phyloP scores from a whole-genome alignment of 371 early-diverging fungal genomes.

The Rhizopus arrhizus region DNA sequence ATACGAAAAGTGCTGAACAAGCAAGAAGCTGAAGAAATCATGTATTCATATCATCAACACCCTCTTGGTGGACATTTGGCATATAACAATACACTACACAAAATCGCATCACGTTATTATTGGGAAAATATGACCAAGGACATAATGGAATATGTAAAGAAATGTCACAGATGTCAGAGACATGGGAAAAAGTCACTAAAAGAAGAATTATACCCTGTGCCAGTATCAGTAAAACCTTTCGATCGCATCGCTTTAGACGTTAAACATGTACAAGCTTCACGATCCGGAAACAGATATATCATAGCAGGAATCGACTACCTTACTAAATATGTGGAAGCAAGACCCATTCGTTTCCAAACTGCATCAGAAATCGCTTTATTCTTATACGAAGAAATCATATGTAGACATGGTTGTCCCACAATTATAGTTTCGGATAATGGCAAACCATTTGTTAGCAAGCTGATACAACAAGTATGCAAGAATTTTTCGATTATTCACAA shows the following conservation, averaged over 20 bases:
- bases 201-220: not conserved
- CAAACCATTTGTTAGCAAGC: constrained; percentile 1
- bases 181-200: not conserved
- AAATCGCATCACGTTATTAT: not conserved
- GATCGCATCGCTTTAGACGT: not conserved
- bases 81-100: not conserved
- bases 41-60: not conserved
- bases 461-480: no score
- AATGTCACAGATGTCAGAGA: not conserved
- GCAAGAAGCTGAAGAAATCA: not conserved
- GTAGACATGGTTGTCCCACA: constrained; percentile 5
- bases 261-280: not conserved
- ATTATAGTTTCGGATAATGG: constrained; percentile 13
- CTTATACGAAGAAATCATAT: constrained; percentile 12
- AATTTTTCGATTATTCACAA: not conserved
- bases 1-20: not conserved
- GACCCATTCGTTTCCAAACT: not conserved
- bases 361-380: constrained; percentile 1
- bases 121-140: not conserved
- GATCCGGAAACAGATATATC: constrained; percentile 5
- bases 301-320: constrained; percentile 9
- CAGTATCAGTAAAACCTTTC: not conserved
- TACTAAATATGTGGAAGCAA: constrained; percentile 8
- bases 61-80: not conserved
- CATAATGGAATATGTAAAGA: not conserved